A percentile compares a stretch with the other conserved stretches of the same genome.
These are phyloP conservation scores for Sugiyamaella lignohabitans DNA, from an alignment of 805 yeast species.

Conservation along the genomic window DNA sequence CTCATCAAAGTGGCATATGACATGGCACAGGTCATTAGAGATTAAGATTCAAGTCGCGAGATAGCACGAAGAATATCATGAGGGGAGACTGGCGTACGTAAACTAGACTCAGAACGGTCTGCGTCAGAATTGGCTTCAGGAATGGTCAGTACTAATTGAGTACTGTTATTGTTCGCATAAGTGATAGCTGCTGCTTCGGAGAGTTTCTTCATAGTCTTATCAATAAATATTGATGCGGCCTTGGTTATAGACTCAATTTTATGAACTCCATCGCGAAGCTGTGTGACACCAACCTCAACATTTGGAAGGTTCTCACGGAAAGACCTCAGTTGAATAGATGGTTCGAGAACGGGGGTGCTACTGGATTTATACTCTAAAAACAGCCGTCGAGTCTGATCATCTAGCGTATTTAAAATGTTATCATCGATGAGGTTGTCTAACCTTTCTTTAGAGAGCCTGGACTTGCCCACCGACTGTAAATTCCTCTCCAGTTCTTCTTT, in stretches of 20 bases:
- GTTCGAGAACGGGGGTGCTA: background rate
- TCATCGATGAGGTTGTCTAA: background rate
- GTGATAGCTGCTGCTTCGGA: slow-evolving; percentile 1
- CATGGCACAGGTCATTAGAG: background rate
- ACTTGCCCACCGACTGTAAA: background rate
- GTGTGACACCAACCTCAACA: slow-evolving; percentile 6
- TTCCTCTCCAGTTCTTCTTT: slow-evolving; percentile 41
- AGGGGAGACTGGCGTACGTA: slow-evolving; percentile 3
- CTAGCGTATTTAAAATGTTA: background rate
- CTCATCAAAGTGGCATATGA: background rate
- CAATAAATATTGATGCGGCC: slow-evolving; percentile 20
- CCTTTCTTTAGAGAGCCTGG: background rate
- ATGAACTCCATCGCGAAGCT: slow-evolving; percentile 20
- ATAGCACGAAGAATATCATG: slow-evolving; percentile 17
- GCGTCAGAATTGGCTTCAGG: background rate
- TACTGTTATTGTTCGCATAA: background rate
- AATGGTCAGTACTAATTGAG: background rate
- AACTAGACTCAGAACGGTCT: background rate
- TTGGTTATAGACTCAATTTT: slow-evolving; percentile 19
- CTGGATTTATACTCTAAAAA: background rate
- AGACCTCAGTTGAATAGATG: slow-evolving; percentile 1
- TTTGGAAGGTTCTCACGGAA: background rate
- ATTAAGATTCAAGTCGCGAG: slow-evolving; percentile 9
- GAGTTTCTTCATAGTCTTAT: slow-evolving; percentile 13
- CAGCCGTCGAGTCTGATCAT: background rate